Conservation (phyloP, 106 monocot genomes). For the Cymbidium sinense region DNA sequence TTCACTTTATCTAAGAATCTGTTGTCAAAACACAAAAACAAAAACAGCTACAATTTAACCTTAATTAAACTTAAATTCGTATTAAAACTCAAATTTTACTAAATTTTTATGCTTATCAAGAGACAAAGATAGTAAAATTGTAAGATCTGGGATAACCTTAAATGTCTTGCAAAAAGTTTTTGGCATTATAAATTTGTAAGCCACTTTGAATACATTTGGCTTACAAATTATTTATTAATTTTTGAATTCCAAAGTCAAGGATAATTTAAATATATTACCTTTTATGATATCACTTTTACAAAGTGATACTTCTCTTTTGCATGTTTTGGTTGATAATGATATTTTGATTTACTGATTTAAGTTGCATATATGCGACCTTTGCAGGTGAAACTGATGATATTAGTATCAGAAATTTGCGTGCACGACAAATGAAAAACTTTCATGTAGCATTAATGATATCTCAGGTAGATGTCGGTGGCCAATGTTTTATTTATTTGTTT, state of each 20-base stretch:
- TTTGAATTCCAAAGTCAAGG: background rate
- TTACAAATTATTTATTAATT: background rate
- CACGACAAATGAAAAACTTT: slow-evolving; percentile 97
- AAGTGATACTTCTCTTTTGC: background rate
- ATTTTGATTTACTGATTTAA: slow-evolving; percentile 5
- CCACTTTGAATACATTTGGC: background rate
- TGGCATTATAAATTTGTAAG: background rate
- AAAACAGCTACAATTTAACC: too few relatives aligned
- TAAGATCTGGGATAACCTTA: background rate
- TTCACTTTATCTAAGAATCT: too few relatives aligned
- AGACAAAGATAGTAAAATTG: background rate
- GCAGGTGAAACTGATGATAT: slow-evolving; percentile 78
- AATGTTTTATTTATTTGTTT: background rate
- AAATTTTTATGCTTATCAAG: background rate
- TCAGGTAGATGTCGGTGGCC: slow-evolving; percentile 37
- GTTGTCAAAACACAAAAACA: too few relatives aligned
- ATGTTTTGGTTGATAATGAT: background rate
- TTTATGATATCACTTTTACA: background rate
- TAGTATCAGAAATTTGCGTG: slow-evolving; percentile 47
- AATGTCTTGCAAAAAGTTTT: background rate
- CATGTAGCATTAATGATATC: slow-evolving; percentile 90
- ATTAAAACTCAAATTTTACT: too few relatives aligned
- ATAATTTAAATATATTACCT: background rate
- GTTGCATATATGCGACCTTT: slow-evolving; percentile 2
- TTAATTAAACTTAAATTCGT: too few relatives aligned